Conservation (phyloP, 805 yeast species). For the Wickerhamiella nectarea region DNA sequence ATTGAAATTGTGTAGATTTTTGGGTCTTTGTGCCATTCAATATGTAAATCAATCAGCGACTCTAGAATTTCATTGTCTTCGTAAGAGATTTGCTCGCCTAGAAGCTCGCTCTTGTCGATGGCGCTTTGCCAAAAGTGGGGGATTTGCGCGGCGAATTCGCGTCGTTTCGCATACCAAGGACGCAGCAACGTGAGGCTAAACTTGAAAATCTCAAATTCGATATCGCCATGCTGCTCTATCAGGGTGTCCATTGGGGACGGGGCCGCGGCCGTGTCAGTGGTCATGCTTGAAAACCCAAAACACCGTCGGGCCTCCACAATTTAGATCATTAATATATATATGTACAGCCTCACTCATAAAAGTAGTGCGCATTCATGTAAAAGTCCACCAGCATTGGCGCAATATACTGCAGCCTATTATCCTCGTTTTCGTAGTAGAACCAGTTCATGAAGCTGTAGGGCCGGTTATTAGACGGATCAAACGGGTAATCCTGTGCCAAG, state of each 20-base stretch:
- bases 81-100: constrained; percentile 62
- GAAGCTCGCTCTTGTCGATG: constrained; percentile 59
- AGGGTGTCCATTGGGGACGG: neutral
- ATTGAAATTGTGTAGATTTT: constrained; percentile 50
- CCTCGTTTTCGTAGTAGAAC: neutral
- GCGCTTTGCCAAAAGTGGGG: constrained; percentile 84
- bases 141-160: constrained; percentile 37
- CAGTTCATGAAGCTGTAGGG: neutral
- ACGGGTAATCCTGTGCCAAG: neutral
- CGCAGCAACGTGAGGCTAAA: constrained; percentile 30
- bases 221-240: constrained; percentile 13
- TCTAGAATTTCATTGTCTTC: constrained; percentile 72
- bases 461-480: neutral
- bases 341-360: neutral
- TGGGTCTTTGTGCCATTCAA: constrained; percentile 35
- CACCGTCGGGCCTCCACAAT: too few species aligned
- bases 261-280: too few species aligned
- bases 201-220: constrained; percentile 15
- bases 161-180: constrained; percentile 45
- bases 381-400: neutral
- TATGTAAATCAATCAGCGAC: constrained; percentile 45
- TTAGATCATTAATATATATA: too few species aligned
- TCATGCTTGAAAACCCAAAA: too few species aligned
- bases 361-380: neutral
- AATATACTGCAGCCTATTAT: neutral